Conservation (phyloP, 495 filamentous ascomycete genomes). For the Aspergillus panamensis region DNA sequence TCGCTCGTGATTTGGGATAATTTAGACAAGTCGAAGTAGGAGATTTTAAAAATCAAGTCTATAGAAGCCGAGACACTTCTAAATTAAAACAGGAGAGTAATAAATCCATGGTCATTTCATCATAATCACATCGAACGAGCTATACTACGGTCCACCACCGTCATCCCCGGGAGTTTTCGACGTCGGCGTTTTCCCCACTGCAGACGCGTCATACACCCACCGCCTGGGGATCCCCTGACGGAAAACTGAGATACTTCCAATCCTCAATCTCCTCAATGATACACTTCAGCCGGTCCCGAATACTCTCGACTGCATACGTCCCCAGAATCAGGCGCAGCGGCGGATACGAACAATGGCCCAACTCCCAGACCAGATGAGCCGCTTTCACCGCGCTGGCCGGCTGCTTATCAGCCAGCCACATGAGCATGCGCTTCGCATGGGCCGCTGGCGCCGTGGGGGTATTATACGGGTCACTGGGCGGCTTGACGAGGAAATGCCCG, state of each 20-base stretch:
- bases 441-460: constrained; percentile 72
- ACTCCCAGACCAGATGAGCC: constrained; percentile 94
- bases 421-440: constrained; percentile 90
- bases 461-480: constrained; percentile 76
- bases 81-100: background rate
- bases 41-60: background rate
- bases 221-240: constrained; percentile 26
- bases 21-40: too few relatives aligned
- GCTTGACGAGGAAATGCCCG: constrained; percentile 89
- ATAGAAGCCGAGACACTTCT: background rate
- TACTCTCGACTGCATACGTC: constrained; percentile 92
- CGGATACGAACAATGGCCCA: constrained; percentile 88
- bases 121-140: background rate
- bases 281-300: constrained; percentile 79
- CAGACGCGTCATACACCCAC: background rate
- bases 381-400: constrained; percentile 90
- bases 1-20: too few relatives aligned
- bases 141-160: background rate
- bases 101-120: background rate
- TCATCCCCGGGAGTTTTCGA: background rate
- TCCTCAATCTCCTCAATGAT: constrained; percentile 95
- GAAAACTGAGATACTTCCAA: constrained; percentile 76
- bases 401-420: constrained; percentile 89
- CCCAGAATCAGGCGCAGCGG: constrained; percentile 82
- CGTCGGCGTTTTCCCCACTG: background rate